Evolutionary conservation across 257 asterid genomes (phyloP).

Genomic region (Dorcoceras hygrometricum): DNA sequence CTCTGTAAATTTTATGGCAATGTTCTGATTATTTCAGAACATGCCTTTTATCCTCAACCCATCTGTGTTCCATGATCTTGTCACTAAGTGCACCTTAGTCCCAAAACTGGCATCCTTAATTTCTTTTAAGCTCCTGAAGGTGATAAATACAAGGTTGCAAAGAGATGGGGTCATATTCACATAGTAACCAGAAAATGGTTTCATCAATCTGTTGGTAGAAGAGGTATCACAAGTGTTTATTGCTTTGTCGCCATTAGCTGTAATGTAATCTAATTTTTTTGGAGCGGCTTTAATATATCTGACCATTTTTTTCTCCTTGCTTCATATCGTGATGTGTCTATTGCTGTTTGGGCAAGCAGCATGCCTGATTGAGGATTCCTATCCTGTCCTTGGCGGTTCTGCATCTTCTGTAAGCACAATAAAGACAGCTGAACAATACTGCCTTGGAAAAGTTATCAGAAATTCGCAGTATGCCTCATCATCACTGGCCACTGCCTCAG

Average conservation of each 20-base stretch:
- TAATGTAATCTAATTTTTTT: conserved; percentile 20
- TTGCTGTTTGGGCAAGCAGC: conserved; percentile 43
- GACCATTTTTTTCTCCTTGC: conserved; percentile 27
- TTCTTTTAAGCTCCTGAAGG: conserved; percentile 75
- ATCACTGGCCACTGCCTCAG: conserved; percentile 50
- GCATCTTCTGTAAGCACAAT: conserved; percentile 41
- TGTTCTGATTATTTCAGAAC: conserved; percentile 7
- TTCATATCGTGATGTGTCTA: conserved; percentile 24
- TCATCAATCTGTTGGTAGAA: conserved; percentile 78
- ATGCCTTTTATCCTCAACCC: conserved; percentile 14
- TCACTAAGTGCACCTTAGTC: not conserved
- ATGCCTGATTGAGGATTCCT: conserved; percentile 86
- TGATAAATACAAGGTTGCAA: conserved; percentile 89
- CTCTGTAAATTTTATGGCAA: not conserved
- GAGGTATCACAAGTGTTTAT: conserved; percentile 56
- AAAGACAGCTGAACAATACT: conserved; percentile 45
- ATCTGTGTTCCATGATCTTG: not conserved
- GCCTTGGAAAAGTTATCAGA: conserved; percentile 55
- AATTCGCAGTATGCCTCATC: conserved; percentile 47
- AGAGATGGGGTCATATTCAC: conserved; percentile 69
- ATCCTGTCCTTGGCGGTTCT: conserved; percentile 60
- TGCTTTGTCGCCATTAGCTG: conserved; percentile 18
- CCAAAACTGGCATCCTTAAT: conserved; percentile 52
- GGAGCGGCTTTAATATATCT: conserved; percentile 27
- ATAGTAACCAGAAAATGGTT: conserved; percentile 76